Base-by-base conservation (phyloP, 257 asterid genomes). In the Parsonsia alboflavescens region DNA sequence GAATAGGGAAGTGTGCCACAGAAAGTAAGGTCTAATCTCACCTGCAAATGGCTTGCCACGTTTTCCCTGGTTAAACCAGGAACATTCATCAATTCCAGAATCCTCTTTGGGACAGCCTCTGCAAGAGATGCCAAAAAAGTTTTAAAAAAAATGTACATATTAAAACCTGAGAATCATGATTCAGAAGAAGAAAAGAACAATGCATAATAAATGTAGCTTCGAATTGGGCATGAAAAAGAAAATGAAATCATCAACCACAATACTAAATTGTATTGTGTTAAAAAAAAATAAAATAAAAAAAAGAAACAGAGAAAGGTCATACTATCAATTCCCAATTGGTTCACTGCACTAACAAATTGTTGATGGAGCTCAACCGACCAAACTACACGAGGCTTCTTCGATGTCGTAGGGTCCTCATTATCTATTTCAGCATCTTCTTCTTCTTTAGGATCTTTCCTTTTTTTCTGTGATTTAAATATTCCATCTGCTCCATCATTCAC, bases 301-400 rank as follows among this genome's bases (percentile, higher is more conserved):
- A 54, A 66, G 44, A 49, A 22, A 63, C 15, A 66, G 76, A 70
- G 19, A 22, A 74, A 73, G 84, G 71, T 68, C 96, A 76, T 92
- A 92, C 98, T 90, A 50, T 90, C 97, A 82, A 90, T 88, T 45
- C 97, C 98, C 7, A 92, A 92, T 80, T 90, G 97, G 83, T 92
- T 88, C 65, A 92, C 98, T 7, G 96, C 97, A 63, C 84, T 63
- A 74, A 90, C 98, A 72, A 92, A 92, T 80, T 92, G 97, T 85
- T 92, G 96, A 84, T 92, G 98, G 77, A 92, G 96, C 87, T 92
- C 98, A 73, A 90, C 90, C 11, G 98, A 92, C 98, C 97, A 92
- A 73, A 92, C 98, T 19, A 90, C 97, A 12, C 98, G 98, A 64
- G 97, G 94, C 78, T 89, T 92, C 85, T 92, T 90, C 19, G 88